phyloP scores from a whole-genome alignment of 352 stramenopile genomes.

The Phytopythium kandeliae region DNA sequence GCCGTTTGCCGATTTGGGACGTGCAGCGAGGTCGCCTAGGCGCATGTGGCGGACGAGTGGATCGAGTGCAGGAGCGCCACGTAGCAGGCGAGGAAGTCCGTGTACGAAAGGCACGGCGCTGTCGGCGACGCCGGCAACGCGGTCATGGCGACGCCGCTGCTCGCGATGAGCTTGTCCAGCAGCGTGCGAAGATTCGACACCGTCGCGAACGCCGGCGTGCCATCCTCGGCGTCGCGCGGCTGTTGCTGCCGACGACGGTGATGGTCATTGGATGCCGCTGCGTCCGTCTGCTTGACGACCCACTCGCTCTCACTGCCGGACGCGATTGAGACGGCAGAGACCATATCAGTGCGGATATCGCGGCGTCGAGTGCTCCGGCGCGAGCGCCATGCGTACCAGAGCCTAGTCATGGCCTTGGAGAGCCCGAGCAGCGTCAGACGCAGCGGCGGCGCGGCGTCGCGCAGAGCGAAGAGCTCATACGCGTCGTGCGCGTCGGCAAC shows the following conservation, averaged over 20 bases:
- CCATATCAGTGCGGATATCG: too few relatives aligned
- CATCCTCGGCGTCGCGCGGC: neutral
- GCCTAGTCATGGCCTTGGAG: constrained; percentile 28
- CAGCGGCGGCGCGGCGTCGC: constrained; percentile 7
- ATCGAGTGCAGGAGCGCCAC: constrained; percentile 34
- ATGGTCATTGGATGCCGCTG: neutral
- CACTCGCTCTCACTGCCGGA: constrained; percentile 11
- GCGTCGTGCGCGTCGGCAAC: constrained; percentile 49
- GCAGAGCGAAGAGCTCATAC: constrained; percentile 35
- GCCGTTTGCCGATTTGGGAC: neutral
- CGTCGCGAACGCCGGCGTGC: neutral
- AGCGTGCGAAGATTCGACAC: constrained; percentile 34
- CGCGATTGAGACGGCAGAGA: neutral
- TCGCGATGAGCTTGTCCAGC: constrained; percentile 33
- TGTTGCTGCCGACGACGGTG: neutral
- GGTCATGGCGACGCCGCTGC: constrained; percentile 17
- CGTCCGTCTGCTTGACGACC: constrained; percentile 6
- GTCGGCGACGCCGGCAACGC: constrained; percentile 23
- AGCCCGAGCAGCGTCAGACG: constrained; percentile 45
- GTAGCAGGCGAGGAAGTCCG: constrained; percentile 58
- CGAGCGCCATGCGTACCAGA: constrained; percentile 23
- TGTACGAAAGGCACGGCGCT: constrained; percentile 47
- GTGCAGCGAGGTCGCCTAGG: neutral
- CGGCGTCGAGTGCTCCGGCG: neutral
- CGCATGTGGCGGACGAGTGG: constrained; percentile 8